These are phyloP conservation scores for Fusarium napiforme DNA, from an alignment of 2,329 filamentous ascomycete genomes.

Conservation along the genomic window DNA sequence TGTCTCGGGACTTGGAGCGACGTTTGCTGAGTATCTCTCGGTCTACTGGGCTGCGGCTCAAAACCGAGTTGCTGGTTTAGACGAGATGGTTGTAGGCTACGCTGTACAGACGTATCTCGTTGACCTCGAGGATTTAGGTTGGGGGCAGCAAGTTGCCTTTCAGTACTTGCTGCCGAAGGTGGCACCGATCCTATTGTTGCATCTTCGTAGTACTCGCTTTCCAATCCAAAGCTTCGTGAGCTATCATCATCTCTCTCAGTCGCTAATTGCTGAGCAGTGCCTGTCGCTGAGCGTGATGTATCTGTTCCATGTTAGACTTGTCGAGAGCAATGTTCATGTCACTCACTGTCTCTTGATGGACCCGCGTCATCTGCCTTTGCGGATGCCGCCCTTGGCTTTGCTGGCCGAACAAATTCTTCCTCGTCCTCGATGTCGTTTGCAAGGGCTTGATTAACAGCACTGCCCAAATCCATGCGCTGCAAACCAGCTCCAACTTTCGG, in stretches of 20 bases:
- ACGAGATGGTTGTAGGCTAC: neutral
- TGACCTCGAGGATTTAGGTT: neutral
- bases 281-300: neutral
- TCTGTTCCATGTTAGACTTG: constrained; percentile 14
- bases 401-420: constrained; percentile 32
- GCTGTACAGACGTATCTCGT: neutral
- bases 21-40: neutral
- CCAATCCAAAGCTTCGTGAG: constrained; percentile 50
- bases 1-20: neutral
- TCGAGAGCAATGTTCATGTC: neutral
- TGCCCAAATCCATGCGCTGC: constrained; percentile 43
- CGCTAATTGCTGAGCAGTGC: neutral
- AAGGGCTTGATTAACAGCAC: constrained; percentile 47
- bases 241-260: constrained; percentile 47
- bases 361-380: constrained; percentile 37
- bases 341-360: constrained; percentile 31
- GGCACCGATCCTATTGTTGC: constrained; percentile 51
- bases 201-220: constrained; percentile 51
- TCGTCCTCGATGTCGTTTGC: constrained; percentile 31
- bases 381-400: neutral
- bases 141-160: neutral
- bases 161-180: constrained; percentile 8
- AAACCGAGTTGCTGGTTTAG: neutral
- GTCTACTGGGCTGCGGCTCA: neutral
- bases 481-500: constrained; percentile 40